A percentile compares a stretch with the other conserved stretches of the same genome.
Evolutionary conservation across 345 rosid species (phyloP).

Genomic region (Gossypium stocksii): DNA sequence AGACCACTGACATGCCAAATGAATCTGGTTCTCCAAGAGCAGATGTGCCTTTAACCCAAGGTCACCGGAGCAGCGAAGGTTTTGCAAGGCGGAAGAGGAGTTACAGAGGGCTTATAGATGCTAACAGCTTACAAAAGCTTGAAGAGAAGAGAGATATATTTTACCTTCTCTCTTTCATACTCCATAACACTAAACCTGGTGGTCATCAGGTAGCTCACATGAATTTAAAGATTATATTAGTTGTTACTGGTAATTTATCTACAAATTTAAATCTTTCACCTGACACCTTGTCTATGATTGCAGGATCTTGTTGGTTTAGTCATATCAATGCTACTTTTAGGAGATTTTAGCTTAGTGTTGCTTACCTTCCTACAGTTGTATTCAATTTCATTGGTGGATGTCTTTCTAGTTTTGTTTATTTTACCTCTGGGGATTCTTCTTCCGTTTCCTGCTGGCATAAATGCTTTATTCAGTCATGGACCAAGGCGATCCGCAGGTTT

Average conservation of each 20-base stretch:
- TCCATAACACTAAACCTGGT: slow-evolving; percentile 95
- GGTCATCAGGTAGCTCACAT: slow-evolving; percentile 81
- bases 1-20: slow-evolving; percentile 28
- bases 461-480: slow-evolving; percentile 76
- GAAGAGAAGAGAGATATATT: slow-evolving; percentile 85
- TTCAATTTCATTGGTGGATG: slow-evolving; percentile 81
- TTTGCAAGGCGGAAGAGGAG: slow-evolving; percentile 46
- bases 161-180: slow-evolving; percentile 78
- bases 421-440: slow-evolving; percentile 89
- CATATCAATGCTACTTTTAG: slow-evolving; percentile 92
- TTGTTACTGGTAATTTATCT: not conserved
- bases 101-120: slow-evolving; percentile 61
- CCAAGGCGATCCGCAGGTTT: slow-evolving; percentile 89
- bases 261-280: slow-evolving; percentile 1
- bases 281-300: slow-evolving; percentile 21
- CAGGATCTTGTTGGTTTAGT: slow-evolving; percentile 99
- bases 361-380: slow-evolving; percentile 94
- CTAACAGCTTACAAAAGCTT: slow-evolving; percentile 68
- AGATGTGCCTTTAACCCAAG: slow-evolving; percentile 38
- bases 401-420: slow-evolving; percentile 79
- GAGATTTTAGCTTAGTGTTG: slow-evolving; percentile 98
- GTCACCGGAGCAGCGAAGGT: slow-evolving; percentile 44
- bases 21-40: slow-evolving; percentile 40
- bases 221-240: not conserved
- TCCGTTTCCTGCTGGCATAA: slow-evolving; percentile 98